A percentile compares a stretch with the other conserved stretches of the same genome.
Evolutionary conservation across 179 eudicot species (phyloP).

Genomic region (Actinidia arguta): DNA sequence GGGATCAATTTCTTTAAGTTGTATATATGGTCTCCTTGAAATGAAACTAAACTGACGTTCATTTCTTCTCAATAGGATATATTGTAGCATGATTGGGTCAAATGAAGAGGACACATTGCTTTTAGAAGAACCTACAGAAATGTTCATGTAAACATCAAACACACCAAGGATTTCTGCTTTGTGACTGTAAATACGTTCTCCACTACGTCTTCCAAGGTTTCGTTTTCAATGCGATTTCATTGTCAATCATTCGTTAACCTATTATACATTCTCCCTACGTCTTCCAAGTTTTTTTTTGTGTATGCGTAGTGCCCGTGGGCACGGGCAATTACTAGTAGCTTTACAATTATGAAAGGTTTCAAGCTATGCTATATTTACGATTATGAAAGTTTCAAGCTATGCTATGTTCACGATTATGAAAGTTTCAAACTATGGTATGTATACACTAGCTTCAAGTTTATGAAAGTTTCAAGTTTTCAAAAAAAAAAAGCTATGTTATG

Average conservation of each 20-base stretch:
- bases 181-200: slow-evolving; percentile 72
- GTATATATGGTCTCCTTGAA: not conserved
- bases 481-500: too few relatives aligned
- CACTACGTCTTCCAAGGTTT: slow-evolving; percentile 78
- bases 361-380: too few relatives aligned
- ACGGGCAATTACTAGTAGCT: too few relatives aligned
- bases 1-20: not conserved
- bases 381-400: too few relatives aligned
- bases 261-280: too few relatives aligned
- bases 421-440: too few relatives aligned
- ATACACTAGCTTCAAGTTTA: too few relatives aligned
- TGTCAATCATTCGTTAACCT: not conserved
- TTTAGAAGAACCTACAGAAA: slow-evolving; percentile 75
- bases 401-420: too few relatives aligned
- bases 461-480: too few relatives aligned
- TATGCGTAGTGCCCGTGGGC: too few relatives aligned
- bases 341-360: too few relatives aligned
- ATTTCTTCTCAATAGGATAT: slow-evolving; percentile 55
- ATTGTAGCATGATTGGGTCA: slow-evolving; percentile 73
- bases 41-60: slow-evolving; percentile 16
- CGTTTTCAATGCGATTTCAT: slow-evolving; percentile 1
- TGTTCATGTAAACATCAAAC: slow-evolving; percentile 72
- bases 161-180: slow-evolving; percentile 82
- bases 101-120: slow-evolving; percentile 73
- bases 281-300: too few relatives aligned